Conservation (phyloP, 225 moss, liverwort and hornwort genomes). For the Pseudoscleropodium purum region DNA sequence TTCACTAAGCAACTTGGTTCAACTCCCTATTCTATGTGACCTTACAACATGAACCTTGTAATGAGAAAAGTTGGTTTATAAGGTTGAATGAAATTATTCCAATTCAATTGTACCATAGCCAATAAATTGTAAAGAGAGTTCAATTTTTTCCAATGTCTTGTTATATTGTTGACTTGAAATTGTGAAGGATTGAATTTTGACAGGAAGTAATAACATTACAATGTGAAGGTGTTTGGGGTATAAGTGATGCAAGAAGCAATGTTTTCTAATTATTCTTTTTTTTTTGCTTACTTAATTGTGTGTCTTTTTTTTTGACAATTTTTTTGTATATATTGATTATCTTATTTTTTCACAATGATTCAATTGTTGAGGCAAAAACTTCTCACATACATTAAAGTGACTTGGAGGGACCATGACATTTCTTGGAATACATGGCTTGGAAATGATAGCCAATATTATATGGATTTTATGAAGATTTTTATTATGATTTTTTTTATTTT, state of each 20-base stretch:
- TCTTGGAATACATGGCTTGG: not conserved
- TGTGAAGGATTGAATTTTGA: not conserved
- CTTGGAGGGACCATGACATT: not conserved
- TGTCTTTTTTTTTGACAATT: not conserved
- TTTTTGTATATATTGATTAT: not conserved
- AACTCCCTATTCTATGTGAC: accelerated
- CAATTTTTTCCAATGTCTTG: not conserved
- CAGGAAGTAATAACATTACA: not conserved
- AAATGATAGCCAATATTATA: not conserved
- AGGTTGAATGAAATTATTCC: not conserved
- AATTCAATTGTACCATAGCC: not conserved
- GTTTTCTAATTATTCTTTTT: not conserved
- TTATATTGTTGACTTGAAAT: too few species aligned
- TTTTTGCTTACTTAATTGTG: accelerated
- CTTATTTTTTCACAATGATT: not conserved
- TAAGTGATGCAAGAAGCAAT: not conserved
- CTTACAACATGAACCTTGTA: not conserved
- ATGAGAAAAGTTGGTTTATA: not conserved
- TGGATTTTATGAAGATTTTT: not conserved
- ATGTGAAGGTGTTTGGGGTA: not conserved
- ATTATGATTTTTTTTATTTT: not conserved
- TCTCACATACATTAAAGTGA: too few species aligned
- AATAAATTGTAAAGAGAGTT: not conserved
- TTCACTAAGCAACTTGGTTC: too few species aligned
- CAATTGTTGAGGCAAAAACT: not conserved